Conservation (phyloP, 345 rosid species). For the Chamaenerion angustifolium region DNA sequence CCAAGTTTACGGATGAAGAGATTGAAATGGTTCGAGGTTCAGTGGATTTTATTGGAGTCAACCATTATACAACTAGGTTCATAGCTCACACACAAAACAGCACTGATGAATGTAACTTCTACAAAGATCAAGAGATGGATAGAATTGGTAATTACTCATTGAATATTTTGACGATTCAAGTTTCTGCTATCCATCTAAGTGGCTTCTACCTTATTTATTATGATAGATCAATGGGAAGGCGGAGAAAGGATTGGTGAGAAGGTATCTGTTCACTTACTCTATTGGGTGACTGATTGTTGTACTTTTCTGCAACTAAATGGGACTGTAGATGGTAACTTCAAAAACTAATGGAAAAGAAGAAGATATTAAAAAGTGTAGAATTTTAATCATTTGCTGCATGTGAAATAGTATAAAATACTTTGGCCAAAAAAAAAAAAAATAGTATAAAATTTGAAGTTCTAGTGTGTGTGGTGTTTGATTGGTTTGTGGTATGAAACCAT, state of each 20-base stretch:
- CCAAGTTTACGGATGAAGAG: conserved; percentile 60
- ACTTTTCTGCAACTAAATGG: too few relatives aligned
- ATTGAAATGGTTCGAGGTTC: conserved; percentile 39
- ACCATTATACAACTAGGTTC: conserved; percentile 79
- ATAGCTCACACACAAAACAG: conserved; percentile 34
- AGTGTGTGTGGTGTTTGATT: too few relatives aligned
- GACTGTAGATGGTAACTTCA: too few relatives aligned
- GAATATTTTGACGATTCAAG: not conserved
- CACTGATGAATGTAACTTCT: conserved; percentile 32
- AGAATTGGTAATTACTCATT: conserved; percentile 34
- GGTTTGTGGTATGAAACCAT: too few relatives aligned
- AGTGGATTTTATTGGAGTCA: conserved; percentile 71
- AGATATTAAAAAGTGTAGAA: too few relatives aligned
- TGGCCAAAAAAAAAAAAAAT: too few relatives aligned
- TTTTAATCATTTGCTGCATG: too few relatives aligned
- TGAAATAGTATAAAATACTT: too few relatives aligned
- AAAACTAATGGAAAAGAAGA: too few relatives aligned
- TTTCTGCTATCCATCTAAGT: too few relatives aligned
- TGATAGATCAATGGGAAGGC: conserved; percentile 58
- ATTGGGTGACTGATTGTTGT: not conserved
- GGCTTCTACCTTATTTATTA: too few relatives aligned
- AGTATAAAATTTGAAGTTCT: too few relatives aligned
- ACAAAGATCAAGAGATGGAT: conserved; percentile 49
- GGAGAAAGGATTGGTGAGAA: conserved; percentile 72
- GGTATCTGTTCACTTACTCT: conserved; percentile 22